phyloP scores from a whole-genome alignment of 2,329 filamentous ascomycete genomes.

The Trichoderma brevicompactum region DNA sequence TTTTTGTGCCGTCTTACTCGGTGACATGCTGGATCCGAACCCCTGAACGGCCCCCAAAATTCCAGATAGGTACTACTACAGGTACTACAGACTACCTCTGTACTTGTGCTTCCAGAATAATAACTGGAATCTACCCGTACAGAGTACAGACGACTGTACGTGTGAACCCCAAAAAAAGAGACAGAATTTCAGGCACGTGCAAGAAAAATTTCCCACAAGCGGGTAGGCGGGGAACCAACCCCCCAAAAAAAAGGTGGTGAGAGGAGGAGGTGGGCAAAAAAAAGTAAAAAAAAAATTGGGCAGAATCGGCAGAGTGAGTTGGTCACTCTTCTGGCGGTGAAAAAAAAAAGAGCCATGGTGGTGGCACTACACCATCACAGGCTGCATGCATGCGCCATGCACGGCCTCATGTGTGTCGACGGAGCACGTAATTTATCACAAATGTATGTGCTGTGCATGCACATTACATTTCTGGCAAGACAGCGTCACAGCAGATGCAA shows the following conservation, averaged over 20 bases:
- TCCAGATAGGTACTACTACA: neutral
- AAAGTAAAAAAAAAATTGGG: slow-evolving; percentile 3
- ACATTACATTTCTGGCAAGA: neutral
- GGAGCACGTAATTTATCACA: slow-evolving; percentile 21
- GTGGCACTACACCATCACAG: neutral
- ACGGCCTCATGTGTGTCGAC: slow-evolving; percentile 4
- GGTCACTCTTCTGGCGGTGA: slow-evolving; percentile 16
- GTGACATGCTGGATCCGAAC: neutral
- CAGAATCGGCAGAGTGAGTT: slow-evolving; percentile 14
- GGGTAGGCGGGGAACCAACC: neutral
- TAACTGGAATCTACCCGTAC: too few species aligned
- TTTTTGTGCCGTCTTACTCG: neutral
- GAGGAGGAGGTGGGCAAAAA: too few species aligned
- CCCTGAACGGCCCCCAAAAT: neutral
- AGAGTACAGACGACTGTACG: too few species aligned
- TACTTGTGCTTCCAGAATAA: neutral
- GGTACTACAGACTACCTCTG: neutral
- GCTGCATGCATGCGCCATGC: slow-evolving; percentile 10
- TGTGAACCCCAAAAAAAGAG: neutral
- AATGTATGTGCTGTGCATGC: slow-evolving; percentile 8
- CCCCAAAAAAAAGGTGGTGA: neutral
- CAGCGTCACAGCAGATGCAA: neutral
- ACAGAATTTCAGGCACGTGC: slow-evolving; percentile 4
- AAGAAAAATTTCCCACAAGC: slow-evolving; percentile 10
- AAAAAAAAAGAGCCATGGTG: neutral